phyloP scores from a whole-genome alignment of 2,329 filamentous ascomycete species.

The Colletotrichum tofieldiae region DNA sequence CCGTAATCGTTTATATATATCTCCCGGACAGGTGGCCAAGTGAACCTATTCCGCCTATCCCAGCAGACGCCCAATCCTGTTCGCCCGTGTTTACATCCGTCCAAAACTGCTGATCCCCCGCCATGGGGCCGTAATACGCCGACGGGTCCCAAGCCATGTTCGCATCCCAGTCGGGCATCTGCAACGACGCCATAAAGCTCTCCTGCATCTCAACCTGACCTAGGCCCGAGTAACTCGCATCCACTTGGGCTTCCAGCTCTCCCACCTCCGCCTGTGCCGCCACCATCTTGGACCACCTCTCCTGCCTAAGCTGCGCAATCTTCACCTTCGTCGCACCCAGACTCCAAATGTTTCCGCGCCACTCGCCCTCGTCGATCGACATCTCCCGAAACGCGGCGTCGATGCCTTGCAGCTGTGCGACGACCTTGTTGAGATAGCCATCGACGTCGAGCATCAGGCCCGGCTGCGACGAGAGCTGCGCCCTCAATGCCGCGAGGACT shows the following conservation, averaged over 20 bases:
- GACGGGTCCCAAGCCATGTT: constrained; percentile 1
- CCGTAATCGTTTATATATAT: too few relatives aligned
- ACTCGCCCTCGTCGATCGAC: constrained; percentile 51
- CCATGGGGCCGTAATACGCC: background rate
- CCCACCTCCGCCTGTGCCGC: constrained; percentile 42
- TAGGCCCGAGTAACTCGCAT: background rate
- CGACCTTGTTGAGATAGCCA: constrained; percentile 59
- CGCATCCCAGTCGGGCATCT: constrained; percentile 12
- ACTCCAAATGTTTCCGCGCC: constrained; percentile 65
- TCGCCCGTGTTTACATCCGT: background rate
- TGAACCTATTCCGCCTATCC: background rate
- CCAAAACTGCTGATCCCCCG: background rate
- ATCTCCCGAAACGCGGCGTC: constrained; percentile 54
- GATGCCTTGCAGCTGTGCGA: constrained; percentile 60
- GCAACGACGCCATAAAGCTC: constrained; percentile 1
- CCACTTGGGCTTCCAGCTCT: background rate
- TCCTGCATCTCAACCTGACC: constrained; percentile 24
- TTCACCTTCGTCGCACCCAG: constrained; percentile 64
- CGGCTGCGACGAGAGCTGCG: constrained; percentile 60
- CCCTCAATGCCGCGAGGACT: constrained; percentile 58
- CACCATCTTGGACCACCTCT: constrained; percentile 64
- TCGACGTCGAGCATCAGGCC: constrained; percentile 63
- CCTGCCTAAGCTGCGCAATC: constrained; percentile 62
- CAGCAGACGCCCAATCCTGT: background rate
- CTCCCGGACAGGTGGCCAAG: background rate